phyloP scores from a whole-genome alignment of 768 basidiomycete species.

The Suillus lakei region DNA sequence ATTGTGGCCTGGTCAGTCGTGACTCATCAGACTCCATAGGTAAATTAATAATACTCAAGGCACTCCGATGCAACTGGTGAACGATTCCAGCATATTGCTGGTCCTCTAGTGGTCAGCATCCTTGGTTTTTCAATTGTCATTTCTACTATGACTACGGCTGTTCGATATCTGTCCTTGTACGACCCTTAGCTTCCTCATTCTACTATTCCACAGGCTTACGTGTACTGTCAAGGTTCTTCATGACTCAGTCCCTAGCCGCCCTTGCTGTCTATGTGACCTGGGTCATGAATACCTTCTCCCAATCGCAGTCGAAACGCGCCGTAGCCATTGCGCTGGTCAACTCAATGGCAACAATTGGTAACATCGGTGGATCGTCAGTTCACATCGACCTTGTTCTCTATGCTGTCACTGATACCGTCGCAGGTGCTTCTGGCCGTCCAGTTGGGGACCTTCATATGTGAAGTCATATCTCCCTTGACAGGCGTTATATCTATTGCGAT shows the following conservation, averaged over 20 bases:
- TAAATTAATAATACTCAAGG: conserved; percentile 36
- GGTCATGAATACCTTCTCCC: conserved; percentile 64
- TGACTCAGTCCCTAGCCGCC: conserved; percentile 72
- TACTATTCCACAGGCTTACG: background rate
- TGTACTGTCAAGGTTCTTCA: conserved; percentile 58
- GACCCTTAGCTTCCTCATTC: conserved; percentile 19
- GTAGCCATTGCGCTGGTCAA: conserved; percentile 84
- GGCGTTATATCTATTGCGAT: conserved; percentile 53
- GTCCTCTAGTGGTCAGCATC: conserved; percentile 60
- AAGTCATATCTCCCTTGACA: conserved; percentile 66
- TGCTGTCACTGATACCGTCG: background rate
- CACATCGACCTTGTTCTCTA: conserved; percentile 10
- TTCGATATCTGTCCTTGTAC: conserved; percentile 68
- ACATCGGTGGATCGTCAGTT: conserved; percentile 78
- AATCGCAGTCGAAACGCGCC: conserved; percentile 81
- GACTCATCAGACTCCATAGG: background rate
- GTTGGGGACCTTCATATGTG: conserved; percentile 71
- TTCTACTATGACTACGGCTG: conserved; percentile 62
- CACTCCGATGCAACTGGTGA: conserved; percentile 76
- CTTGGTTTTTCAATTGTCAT: conserved; percentile 71
- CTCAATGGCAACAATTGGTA: conserved; percentile 78
- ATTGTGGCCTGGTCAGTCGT: conserved; percentile 48
- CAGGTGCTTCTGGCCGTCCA: conserved; percentile 67
- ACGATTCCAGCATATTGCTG: conserved; percentile 70
- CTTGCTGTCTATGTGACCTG: conserved; percentile 65